Base-by-base conservation (phyloP, 1,284 basidiomycete species). In the Leccinum ponderosum region DNA sequence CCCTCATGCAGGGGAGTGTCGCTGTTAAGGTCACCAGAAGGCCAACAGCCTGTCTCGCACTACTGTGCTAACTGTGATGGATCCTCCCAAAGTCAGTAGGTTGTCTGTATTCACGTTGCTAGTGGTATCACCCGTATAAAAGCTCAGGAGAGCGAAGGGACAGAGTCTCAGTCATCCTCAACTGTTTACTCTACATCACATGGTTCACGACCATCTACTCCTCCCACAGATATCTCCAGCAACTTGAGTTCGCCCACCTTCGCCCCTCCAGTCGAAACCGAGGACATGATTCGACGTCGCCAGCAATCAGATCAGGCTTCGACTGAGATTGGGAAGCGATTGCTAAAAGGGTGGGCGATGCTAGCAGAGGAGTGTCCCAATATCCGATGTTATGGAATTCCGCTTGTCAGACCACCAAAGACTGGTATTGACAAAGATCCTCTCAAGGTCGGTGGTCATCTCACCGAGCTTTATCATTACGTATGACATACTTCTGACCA, bases 261-360 rank as follows among this genome's bases (percentile, higher is more conserved):
- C 66, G 80, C 80, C 3, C 81, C 81, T 27, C 82, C 87, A 35
- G 75, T 80, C 42, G 87, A 90, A 60, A 87, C 86, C 1, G 86
- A 84, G 65, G 85, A 87, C 65, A 82, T 80, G 22, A 75, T 85
- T 50, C 83, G 82, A 44, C 82, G 92, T 48, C 84, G 91, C 60
- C 85, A 88, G 62, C 92, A 94, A 72, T 92, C 90, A 6, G 92
- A 94, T 70, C 77, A 75, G 27, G 92, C 93, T 8, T 91, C 91
- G 2, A 76, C 84, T 57, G 89, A 90, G 69, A 91, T 94, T 39
- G 92, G 90, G 44, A 86, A 83, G 62, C 82, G 86, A 31, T 78
- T 94, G 62, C 75, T 94, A 52, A 87, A 85, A 71, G 92, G 92
- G 48, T 94, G 90, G 90, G 85, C 91, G 0, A 90, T 94, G 89